phyloP scores from a whole-genome alignment of 202 grass and related monocot genomes.

The Thinopyrum obtusiflorum region DNA sequence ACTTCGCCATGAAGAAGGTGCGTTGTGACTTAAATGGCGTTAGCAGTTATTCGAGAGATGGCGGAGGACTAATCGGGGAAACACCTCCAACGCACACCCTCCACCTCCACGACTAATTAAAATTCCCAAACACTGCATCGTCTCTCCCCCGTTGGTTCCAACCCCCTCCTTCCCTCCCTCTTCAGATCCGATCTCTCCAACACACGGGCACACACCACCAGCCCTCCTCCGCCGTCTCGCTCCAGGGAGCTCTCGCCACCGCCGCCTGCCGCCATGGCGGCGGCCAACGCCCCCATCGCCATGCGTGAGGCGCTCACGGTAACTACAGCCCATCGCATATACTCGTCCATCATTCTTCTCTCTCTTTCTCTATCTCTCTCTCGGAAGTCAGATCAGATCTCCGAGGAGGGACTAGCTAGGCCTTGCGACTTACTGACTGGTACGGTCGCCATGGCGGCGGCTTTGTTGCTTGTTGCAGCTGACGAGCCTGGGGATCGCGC shows the following conservation, averaged over 20 bases:
- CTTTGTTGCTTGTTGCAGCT: slow-evolving; percentile 48
- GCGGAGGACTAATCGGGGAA: slow-evolving; percentile 11
- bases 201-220: neutral
- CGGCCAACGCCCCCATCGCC: slow-evolving; percentile 81
- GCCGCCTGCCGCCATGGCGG: slow-evolving; percentile 65
- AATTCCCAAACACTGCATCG: slow-evolving; percentile 10
- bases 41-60: neutral
- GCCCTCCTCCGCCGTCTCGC: slow-evolving; percentile 58
- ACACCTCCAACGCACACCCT: neutral
- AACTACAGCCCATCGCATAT: slow-evolving; percentile 38
- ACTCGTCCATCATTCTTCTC: neutral
- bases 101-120: neutral
- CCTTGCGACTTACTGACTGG: neutral
- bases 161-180: neutral
- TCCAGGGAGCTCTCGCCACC: slow-evolving; percentile 40
- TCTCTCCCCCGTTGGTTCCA: neutral
- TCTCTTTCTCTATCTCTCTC: neutral
- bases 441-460: neutral
- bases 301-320: slow-evolving; percentile 87
- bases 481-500: slow-evolving; percentile 70
- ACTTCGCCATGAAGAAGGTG: too few species aligned
- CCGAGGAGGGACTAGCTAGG: neutral
- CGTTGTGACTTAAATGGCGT: neutral
- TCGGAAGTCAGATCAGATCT: neutral
- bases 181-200: slow-evolving; percentile 50